Base-by-base conservation (phyloP, 768 basidiomycete genomes). In the Lactarius hatsudake region DNA sequence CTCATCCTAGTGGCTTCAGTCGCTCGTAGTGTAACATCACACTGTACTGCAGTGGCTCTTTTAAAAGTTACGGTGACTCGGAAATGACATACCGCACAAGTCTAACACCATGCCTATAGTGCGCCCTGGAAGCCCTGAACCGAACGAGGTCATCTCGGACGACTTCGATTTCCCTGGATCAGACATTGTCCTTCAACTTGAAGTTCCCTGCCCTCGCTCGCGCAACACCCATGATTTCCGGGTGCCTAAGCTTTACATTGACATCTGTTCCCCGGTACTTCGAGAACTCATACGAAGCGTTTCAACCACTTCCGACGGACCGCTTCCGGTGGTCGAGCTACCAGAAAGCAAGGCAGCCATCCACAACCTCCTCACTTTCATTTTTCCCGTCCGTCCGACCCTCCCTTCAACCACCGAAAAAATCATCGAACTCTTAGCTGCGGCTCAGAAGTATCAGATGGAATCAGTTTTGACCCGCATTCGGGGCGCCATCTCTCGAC, bases 181-280 rank as follows among this genome's bases (percentile, higher is more conserved):
- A 12, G 48, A 51, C 23, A 51, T 51, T 12, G 5, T 51, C 5
- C 48, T 51, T 23, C 32, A 32, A 32, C 48, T 51, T 23, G 5
- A 32, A 32, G 32, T 32, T 32, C 8, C 5, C 32, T 8, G 5
- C 32, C 32, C 32, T 32, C 23, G 48, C 20, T 57, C 55, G 12
- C 18, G 2, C 4, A 30, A 34, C 12, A 5, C 20, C 8, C 30
- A 20, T n/a, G 17, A 57, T 18, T 57, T 57, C 2, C 55, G 18
- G 9, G 17, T 57, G 2, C 55, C 18, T 9, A 18, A 78, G 55
- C 69, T 79, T 56, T 76, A 82, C 36, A 71, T 85, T 42, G 75
- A 76, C 32, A 78, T 74, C 62, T 79, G 81, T 2, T 83, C 80
- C 20, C 71, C 79, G 3, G 74, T 83, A 18, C 78, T 83, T 69